Evolutionary conservation across 306 rosid genomes (phyloP), one percentile per base, ranked within the genome.

Genomic region (Lathyrus tuberosus): DNA sequence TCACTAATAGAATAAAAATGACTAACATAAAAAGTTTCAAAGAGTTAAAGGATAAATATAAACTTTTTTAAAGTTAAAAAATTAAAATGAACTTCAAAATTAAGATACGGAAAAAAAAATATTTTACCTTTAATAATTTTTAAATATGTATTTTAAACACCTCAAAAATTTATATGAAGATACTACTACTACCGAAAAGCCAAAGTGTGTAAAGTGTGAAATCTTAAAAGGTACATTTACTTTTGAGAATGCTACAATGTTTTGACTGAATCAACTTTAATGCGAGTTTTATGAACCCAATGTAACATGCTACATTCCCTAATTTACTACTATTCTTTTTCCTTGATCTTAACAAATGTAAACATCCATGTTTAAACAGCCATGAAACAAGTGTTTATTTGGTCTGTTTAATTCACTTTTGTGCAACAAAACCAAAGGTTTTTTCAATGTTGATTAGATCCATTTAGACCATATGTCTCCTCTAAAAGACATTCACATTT

Each of bases 401-500:
- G 68, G 65, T 68, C 41, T 76, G 67, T 69, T 67, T 53, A 63
- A 7, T 51, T 74, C 71, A 47, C 70, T 68, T 76, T 62, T 70
- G 30, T 52, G 46, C 17, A 46, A 66, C 80, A 11, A n/a, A 8
- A 31, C 57, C 58, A 20, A 5, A 11, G 43, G 14, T 51, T 59
- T 66, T 48, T 24, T 72, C 48, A 35, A 14, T 66, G 65, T 24
- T 72, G 10, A 18, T 18, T 49, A 59, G 33, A 41, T 78, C 70
- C 62, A 38, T 72, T 62, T 60, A 43, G 73, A 77, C 73, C 16
- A 62, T 10, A 52, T 46, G 73, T 78, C 63, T 64, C 73, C 65
- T 65, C 64, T 64, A 73, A 65, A 43, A 51, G 78, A 70, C 79
- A 74, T 77, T 70, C 70, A 74, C 46, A 79, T 63, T 52, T 67